Evolutionary conservation across 192 early-diverging fungal species (phyloP).

Genomic region (Rhizoclosmatium globosum): DNA sequence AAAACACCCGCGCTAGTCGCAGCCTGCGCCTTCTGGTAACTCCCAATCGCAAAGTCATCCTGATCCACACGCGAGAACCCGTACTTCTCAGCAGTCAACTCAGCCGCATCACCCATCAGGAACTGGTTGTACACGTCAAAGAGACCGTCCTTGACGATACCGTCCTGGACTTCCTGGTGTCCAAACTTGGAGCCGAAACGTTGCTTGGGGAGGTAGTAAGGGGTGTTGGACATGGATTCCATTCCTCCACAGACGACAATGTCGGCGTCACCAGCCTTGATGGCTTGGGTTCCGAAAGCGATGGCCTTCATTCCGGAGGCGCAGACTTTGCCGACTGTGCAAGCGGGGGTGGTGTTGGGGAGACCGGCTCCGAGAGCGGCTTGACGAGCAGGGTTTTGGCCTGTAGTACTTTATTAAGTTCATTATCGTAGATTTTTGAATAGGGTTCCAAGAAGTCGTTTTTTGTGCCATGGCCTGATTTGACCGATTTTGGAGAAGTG

Average conservation of each 20-base stretch:
- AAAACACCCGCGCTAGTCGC: slow-evolving; percentile 87
- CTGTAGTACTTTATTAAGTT: not conserved
- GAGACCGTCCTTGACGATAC: slow-evolving; percentile 70
- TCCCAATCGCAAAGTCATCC: slow-evolving; percentile 86
- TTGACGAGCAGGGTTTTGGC: slow-evolving; percentile 96
- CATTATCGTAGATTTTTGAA: not conserved
- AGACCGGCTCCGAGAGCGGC: slow-evolving; percentile 89
- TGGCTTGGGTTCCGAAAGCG: slow-evolving; percentile 79
- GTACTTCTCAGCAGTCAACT: slow-evolving; percentile 79
- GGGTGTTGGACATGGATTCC: slow-evolving; percentile 97
- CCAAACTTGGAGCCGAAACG: slow-evolving; percentile 76
- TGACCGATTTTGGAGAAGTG: not conserved
- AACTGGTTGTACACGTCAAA: slow-evolving; percentile 59
- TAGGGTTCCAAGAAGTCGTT: not conserved
- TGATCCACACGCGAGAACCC: slow-evolving; percentile 82
- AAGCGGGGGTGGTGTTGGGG: slow-evolving; percentile 82
- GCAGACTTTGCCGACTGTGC: slow-evolving; percentile 99
- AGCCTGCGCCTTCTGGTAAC: slow-evolving; percentile 87
- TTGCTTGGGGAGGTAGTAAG: slow-evolving; percentile 71
- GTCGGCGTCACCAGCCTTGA: slow-evolving; percentile 56
- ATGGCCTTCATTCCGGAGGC: slow-evolving; percentile 97
- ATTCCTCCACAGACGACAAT: slow-evolving; percentile 86
- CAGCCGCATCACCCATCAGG: slow-evolving; percentile 63
- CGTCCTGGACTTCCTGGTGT: slow-evolving; percentile 81
- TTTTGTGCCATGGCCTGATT: not conserved